Evolutionary conservation across 225 moss, liverwort and hornwort species (phyloP), one percentile per base, ranked within the genome.

Genomic region (Rhytidiadelphus loreus): DNA sequence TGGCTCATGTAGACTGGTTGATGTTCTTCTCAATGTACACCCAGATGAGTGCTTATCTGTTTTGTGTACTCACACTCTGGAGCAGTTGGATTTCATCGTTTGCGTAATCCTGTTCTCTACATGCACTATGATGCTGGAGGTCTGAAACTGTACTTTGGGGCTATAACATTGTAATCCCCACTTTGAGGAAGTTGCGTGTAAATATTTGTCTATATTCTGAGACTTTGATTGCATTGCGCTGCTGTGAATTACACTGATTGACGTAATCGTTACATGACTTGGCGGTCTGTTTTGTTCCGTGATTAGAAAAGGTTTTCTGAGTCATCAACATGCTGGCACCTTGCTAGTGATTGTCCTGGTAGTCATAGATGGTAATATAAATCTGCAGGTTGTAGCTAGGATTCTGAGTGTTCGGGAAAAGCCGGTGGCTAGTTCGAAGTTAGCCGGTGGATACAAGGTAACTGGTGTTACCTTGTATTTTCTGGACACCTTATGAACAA

Each of bases 181-280:
- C 64, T 88, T 86, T 52, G 89, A 93, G 91, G 86, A 86, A 86
- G 86, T 91, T 86, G 88, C 86, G 64, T 90, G 93, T 91, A 91
- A 83, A 91, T 89, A 91, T 48, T 61, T 69, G 66, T 77, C 62
- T 70, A 89, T 88, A 78, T 83, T 86, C 57, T 85, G 85, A 87
- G 71, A 87, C 85, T 82, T 53, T 58, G 86, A 60, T 89, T 86
- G 87, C 71, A 74, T 74, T 83, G 20, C 55, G 52, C 55, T 63
- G 74, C 44, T 65, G 78, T 64, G 77, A 50, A 39, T 69, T 48
- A 13, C 28, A 15, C 85, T 58, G 72, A 30, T 66, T 52, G 72
- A 24, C 76, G 59, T 77, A 46, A n/a, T 81, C 46, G 46, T 30
- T 53, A 39, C 63, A 52, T 46, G 61, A 50, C 52, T 73, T 66